phyloP scores from a whole-genome alignment of 2,329 filamentous ascomycete species.

The Chaetomium olivaceum region DNA sequence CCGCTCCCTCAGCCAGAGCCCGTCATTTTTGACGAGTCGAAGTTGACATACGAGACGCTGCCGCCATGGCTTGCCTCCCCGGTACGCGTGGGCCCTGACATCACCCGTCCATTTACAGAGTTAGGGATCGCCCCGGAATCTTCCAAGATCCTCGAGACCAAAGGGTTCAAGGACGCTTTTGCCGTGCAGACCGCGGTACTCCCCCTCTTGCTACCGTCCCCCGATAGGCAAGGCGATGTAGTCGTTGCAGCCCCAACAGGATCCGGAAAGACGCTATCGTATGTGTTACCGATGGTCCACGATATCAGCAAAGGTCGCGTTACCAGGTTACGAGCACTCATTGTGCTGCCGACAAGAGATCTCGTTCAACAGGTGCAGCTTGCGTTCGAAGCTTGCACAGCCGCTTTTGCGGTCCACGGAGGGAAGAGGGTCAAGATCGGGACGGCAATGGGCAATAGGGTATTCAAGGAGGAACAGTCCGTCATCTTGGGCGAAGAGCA shows the following conservation, averaged over 20 bases:
- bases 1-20: conserved; percentile 78
- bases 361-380: conserved; percentile 83
- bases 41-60: conserved; percentile 73
- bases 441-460: conserved; percentile 78
- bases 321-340: conserved; percentile 71
- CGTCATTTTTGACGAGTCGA: conserved; percentile 55
- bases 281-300: conserved; percentile 81
- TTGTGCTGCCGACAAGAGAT: conserved; percentile 89
- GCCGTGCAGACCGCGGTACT: conserved; percentile 79
- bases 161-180: conserved; percentile 70
- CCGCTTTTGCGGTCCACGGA: conserved; percentile 55
- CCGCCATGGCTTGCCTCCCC: conserved; percentile 80
- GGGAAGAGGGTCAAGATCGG: conserved; percentile 74
- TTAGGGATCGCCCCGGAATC: conserved; percentile 64
- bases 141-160: conserved; percentile 63
- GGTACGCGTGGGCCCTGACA: conserved; percentile 63
- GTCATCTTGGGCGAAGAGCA: conserved; percentile 48
- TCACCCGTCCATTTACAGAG: conserved; percentile 60
- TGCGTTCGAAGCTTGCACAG: conserved; percentile 71
- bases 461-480: conserved; percentile 65
- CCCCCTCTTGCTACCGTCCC: conserved; percentile 71
- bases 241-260: conserved; percentile 92
- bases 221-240: conserved; percentile 70
- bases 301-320: conserved; percentile 65
- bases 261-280: conserved; percentile 92